Evolutionary conservation across 805 yeast genomes (phyloP), one percentile per base, ranked within the genome.

Genomic region (Candida loeiensis): DNA sequence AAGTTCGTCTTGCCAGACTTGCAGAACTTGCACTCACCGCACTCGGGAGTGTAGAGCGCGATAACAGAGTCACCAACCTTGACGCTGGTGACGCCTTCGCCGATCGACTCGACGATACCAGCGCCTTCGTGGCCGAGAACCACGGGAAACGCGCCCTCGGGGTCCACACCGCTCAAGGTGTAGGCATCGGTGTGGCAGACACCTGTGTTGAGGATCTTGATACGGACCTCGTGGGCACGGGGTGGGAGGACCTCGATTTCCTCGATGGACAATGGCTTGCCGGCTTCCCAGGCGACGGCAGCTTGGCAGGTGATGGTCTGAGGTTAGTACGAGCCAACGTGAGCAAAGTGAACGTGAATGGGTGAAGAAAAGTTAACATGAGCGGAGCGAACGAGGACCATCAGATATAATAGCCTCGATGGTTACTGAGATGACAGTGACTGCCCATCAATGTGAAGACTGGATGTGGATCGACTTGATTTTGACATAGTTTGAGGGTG

Each of bases 141-240:
- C 14, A 81, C 83, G 13, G 98, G 98, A 77, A 89, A 89, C 11
- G 83, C 85, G 54, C 98, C 99, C 69, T 93, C 99, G 40, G 98
- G 93, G 64, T 93, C 99, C 42, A 71, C 76, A 45, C 99, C 99
- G 36, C 95, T 82, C 50, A 93, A 74, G 8, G 98, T 91, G 74
- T 84, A 93, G 28, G 97, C 97, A 63, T 93, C 99, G 25, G 99
- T 93, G 72, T 93, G 99, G 66, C 99, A 93, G 28, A 93, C 96
- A 61, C 97, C 99, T 21, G 97, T 85, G 70, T 85, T 76, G 37
- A 73, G 73, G 43, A 93, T 69, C 66, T 88, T 85, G 63, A 93
- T 85, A 65, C 99, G 84, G 35, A 93, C 98, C 69, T 93, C 99
- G 61, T 93, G 97, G 35, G 96, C 95, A 64, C 79, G 84, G 52